Evolutionary conservation across 108 stramenopile genomes (phyloP).

Genomic region (Skeletonema tropicum): DNA sequence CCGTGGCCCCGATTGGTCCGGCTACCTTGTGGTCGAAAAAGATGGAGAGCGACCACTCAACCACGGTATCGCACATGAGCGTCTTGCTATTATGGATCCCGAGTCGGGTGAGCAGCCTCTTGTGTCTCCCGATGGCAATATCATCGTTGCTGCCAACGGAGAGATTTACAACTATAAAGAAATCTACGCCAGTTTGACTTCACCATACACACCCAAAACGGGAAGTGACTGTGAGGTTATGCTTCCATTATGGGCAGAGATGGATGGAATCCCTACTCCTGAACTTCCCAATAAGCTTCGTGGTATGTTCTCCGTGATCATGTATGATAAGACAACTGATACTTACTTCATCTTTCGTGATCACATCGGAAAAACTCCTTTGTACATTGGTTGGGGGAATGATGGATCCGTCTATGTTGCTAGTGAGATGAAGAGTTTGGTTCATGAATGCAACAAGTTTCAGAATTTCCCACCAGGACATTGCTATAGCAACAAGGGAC

Average conservation of each 20-base stretch:
- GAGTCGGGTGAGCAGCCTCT: conserved; percentile 96
- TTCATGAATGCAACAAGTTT: conserved; percentile 80
- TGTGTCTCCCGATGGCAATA: conserved; percentile 72
- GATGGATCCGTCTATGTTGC: conserved; percentile 93
- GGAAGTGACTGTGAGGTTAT: conserved; percentile 97
- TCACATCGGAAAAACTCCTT: conserved; percentile 96
- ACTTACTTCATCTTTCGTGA: conserved; percentile 91
- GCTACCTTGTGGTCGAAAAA: conserved; percentile 82
- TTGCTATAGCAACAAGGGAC: conserved; percentile 86
- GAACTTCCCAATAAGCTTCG: conserved; percentile 76
- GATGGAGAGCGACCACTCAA: conserved; percentile 55
- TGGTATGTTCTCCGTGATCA: conserved; percentile 97
- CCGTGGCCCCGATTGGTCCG: conserved; percentile 98
- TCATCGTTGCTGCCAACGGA: conserved; percentile 96
- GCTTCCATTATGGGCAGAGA: conserved; percentile 89
- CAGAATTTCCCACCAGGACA: conserved; percentile 97
- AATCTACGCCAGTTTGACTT: conserved; percentile 71
- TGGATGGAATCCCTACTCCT: conserved; percentile 61
- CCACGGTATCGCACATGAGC: conserved; percentile 96
- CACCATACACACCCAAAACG: conserved; percentile 84
- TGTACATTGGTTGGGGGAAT: conserved; percentile 96
- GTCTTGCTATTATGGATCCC: conserved; percentile 98
- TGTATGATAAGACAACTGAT: conserved; percentile 89
- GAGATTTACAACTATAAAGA: conserved; percentile 99
- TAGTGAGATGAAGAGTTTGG: conserved; percentile 95